Base-by-base conservation (phyloP, 2,329 filamentous ascomycete genomes). In the Colletotrichum tropicale region DNA sequence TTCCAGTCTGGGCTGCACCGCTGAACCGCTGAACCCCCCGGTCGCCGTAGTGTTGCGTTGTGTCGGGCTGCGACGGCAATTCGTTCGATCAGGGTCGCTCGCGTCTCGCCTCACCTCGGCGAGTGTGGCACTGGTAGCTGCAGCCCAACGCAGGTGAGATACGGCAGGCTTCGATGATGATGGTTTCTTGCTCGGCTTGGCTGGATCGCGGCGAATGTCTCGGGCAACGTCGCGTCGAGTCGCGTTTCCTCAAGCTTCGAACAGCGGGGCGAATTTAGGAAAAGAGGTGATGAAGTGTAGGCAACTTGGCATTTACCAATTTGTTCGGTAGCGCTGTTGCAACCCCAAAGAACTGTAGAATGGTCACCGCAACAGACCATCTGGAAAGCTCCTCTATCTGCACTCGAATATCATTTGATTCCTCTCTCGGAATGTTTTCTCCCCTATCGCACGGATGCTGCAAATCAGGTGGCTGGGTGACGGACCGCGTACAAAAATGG, bases 391-490 rank as follows among this genome's bases (percentile, higher is more conserved):
- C 18, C 6, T 48, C 43, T 7, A 48, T 0, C 43, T 21, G 18
- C 43, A 48, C 8, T 43, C 5, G 9, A 43, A 43, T 9, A 43
- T 43, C 18, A n/a, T 43, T 3, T n/a, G 16, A 43, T 43, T 10
- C 38, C 3, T 0, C 16, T 5, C 38, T 43, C 38, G 3, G 16
- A n/a, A 43, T 2, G 18, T 15, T 30, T 15, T 9, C 26, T 26
- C 8, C 64, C 38, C 18, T 18, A 34, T 61, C 30, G 58, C 58
- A 18, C 18, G 58, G 58, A n/a, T 15, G 18, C 58, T n/a, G 28
- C 58, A 34, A 34, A 61, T 24, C 15, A 71, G 66, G 66, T 60
- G 71, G 66, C 60, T 74, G 71, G 71, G 58, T 34, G 38, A 74
- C 4, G 36, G 26, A 32, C n/a, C 15, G 34, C n/a, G 10, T n/a